Evolutionary conservation across 2,329 filamentous ascomycete genomes (phyloP).

Genomic region (Neodidymelliopsis sp.): DNA sequence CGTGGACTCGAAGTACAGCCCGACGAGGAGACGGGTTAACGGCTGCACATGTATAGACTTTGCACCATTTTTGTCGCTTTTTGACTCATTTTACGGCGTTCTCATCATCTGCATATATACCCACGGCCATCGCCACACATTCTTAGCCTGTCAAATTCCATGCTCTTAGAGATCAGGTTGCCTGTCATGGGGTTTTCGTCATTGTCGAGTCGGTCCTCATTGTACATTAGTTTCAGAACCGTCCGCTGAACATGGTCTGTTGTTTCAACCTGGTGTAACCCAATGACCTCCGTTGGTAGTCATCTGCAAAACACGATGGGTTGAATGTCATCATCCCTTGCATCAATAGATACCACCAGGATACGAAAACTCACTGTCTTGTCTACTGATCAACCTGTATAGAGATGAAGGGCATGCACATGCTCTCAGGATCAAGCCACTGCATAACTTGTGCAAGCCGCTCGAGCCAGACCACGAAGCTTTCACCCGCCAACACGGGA

Average conservation of each 20-base stretch:
- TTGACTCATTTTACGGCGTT: neutral
- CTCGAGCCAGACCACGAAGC: constrained; percentile 14
- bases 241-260: constrained; percentile 9
- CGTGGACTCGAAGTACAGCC: constrained; percentile 65
- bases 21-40: constrained; percentile 12
- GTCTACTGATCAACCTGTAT: too few species aligned
- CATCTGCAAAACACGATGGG: neutral
- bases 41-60: neutral
- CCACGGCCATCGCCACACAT: constrained; percentile 5
- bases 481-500: constrained; percentile 17
- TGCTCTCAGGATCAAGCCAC: neutral
- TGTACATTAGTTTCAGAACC: constrained; percentile 5
- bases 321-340: constrained; percentile 6
- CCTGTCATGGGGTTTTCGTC: neutral
- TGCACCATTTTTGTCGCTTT: neutral
- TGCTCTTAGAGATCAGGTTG: neutral
- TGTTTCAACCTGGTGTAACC: constrained; percentile 12
- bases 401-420: neutral
- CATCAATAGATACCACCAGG: neutral
- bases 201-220: neutral
- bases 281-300: constrained; percentile 7
- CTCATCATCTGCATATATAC: constrained; percentile 2
- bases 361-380: neutral
- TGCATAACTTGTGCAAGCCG: constrained; percentile 8
- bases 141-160: too few species aligned